Base-by-base conservation (phyloP, 352 stramenopile species). In the Globisporangium nagaii region DNA sequence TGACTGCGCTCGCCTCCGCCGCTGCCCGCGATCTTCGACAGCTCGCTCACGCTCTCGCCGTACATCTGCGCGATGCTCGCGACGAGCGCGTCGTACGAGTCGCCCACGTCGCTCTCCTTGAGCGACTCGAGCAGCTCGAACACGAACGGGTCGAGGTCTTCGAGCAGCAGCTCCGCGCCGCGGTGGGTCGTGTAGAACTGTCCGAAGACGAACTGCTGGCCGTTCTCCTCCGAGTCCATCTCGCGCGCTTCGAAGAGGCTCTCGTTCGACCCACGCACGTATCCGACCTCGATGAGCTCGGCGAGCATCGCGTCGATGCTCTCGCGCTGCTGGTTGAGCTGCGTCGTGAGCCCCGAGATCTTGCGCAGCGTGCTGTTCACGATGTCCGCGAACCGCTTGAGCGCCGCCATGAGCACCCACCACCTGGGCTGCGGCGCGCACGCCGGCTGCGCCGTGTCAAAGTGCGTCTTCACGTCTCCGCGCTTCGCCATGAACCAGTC, bases 401-500 rank as follows among this genome's bases (percentile, higher is more conserved):
- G 37, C 24, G 45, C 55, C 19, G 55, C 55, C 55, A 61, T 56
- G 55, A 61, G 47, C 35, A 61, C 45, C 45, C 46, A 61, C 45
- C 44, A 61, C 7, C 25, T 48, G 9, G 36, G 15, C 6, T 30
- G 17, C 9, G 56, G 56, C 11, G 56, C 48, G 15, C 56, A 58
- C 22, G 56, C 25, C 24, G 56, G 48, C 41, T 46, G 31, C 47
- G 46, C 40, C n/a, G 28, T 7, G 56, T 63, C 49, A 36, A 57
- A 58, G 34, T 63, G 31, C 17, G 17, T 37, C 42, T 63, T 51
- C 40, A 63, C 56, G 3, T 34, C 48, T 7, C 31, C 25, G 0
- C 56, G 56, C 9, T 57, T 53, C 22, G 19, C 28, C 15, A 47
- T 42, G 32, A 63, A 53, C 56, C 56, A 63, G 27, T 63, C 49